A percentile compares a stretch with the other conserved stretches of the same genome.
phyloP scores from a whole-genome alignment of 331 rosid species.

The Malus hybrid region DNA sequence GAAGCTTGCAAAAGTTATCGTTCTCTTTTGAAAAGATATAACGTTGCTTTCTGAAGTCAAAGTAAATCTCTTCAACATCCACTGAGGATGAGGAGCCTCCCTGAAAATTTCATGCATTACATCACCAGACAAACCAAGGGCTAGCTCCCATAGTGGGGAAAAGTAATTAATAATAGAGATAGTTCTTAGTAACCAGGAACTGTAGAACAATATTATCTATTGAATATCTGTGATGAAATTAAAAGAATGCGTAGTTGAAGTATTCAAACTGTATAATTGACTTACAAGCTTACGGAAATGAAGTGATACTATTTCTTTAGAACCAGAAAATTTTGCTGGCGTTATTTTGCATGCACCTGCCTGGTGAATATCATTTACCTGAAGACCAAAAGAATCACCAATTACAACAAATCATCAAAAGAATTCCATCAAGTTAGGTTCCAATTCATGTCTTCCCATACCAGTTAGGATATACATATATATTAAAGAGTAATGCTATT shows the following conservation, averaged over 20 bases:
- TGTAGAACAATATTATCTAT: background rate
- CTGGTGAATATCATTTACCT: slow-evolving; percentile 67
- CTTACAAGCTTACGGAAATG: slow-evolving; percentile 62
- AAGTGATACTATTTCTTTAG: slow-evolving; percentile 83
- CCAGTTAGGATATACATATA: background rate
- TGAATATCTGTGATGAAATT: background rate
- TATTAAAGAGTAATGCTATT: background rate
- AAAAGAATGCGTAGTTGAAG: background rate
- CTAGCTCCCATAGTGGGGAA: background rate
- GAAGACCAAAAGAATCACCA: slow-evolving; percentile 12
- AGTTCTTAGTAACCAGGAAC: background rate
- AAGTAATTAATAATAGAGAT: background rate
- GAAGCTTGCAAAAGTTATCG: slow-evolving; percentile 74
- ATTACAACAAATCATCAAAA: background rate
- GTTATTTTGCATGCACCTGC: slow-evolving; percentile 83
- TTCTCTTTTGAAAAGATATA: slow-evolving; percentile 71
- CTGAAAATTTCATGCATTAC: slow-evolving; percentile 35
- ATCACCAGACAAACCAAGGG: background rate
- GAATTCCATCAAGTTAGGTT: background rate
- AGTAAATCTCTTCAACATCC: slow-evolving; percentile 80
- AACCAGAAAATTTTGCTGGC: slow-evolving; percentile 87
- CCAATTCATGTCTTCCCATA: background rate
- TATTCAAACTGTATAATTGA: background rate
- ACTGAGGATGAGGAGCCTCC: slow-evolving; percentile 50
- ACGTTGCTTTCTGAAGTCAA: slow-evolving; percentile 90